Evolutionary conservation across 371 early-diverging fungal genomes (phyloP), one percentile per base, ranked within the genome.

Genomic region (Apophysomyces elegans): DNA sequence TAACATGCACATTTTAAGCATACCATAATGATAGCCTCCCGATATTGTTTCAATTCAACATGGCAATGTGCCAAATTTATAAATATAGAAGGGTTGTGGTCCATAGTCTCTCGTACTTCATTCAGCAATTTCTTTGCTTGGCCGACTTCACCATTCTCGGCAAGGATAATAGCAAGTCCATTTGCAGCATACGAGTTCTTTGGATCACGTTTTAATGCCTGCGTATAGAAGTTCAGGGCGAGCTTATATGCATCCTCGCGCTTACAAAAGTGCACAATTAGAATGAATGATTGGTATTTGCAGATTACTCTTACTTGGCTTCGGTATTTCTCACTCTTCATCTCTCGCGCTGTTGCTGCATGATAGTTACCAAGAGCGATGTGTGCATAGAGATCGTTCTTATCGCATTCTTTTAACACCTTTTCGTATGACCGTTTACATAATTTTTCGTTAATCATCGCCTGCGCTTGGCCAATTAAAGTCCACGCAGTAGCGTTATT

Each of bases 301-400:
- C 56, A 63, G 62, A 37, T 75, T 69, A 12, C 67, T 70, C 65
- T 73, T 68, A 71, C 75, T 66, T 71, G 71, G 14, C 44, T 39
- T 13, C 62, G 59, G 21, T 63, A 56, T 38, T 80, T 80, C 16
- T 80, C 84, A 7, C 69, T 44, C 54, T 79, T 87, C 59, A 81
- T 64, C 61, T 86, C 86, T 39, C 86, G 70, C 14, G 87, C 87
- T 38, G 88, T 83, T 1, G 80, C 72, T 41, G 95, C 78, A 65
- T 92, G 89, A 56, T 88, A 88, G 75, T 96, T 95, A 21, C 96
- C 97, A 1, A 94, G 84, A 14, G 90, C 85, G 63, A 90, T 82
- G 38, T 96, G 87, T 1, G 95, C 88, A 69, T 93, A 94, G 7
- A 88, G 58, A 69, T 96, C 92, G 61, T 95, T 85, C 56, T 87